A percentile compares a stretch with the other conserved stretches of the same genome.
phyloP scores from a whole-genome alignment of 75 land plant genomes.

The Pseudotsuga menziesii region DNA sequence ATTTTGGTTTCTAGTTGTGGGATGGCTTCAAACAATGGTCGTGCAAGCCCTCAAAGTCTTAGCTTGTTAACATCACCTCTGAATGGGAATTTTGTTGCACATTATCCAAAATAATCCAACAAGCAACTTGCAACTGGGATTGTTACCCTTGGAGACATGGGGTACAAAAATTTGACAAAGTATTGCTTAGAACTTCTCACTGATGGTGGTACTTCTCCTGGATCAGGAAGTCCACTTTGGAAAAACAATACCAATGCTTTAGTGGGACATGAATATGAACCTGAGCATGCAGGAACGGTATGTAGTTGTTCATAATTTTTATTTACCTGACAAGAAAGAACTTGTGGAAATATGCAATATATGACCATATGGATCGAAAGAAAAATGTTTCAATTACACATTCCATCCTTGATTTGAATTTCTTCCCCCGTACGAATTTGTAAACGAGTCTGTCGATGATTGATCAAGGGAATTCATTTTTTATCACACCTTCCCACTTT shows the following conservation, averaged over 20 bases:
- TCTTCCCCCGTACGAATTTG: too few species aligned
- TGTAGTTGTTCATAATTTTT: neutral
- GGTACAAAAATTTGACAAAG: slow-evolving; percentile 75
- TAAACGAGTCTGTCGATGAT: too few species aligned
- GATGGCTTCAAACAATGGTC: slow-evolving; percentile 66
- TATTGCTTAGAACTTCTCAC: slow-evolving; percentile 77
- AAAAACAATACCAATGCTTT: slow-evolving; percentile 36
- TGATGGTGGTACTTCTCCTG: slow-evolving; percentile 69
- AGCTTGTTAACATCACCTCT: slow-evolving; percentile 86
- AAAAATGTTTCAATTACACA: too few species aligned
- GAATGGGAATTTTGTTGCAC: slow-evolving; percentile 75
- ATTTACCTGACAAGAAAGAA: neutral
- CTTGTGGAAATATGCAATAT: slow-evolving; percentile 1
- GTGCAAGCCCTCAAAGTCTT: slow-evolving; percentile 83
- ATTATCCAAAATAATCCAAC: slow-evolving; percentile 87
- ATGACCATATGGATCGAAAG: neutral
- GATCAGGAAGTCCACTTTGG: slow-evolving; percentile 48
- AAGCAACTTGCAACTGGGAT: slow-evolving; percentile 89
- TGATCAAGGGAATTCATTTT: too few species aligned
- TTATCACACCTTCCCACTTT: too few species aligned
- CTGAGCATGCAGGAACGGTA: slow-evolving; percentile 85
- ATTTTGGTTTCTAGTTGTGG: too few species aligned
- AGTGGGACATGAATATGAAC: slow-evolving; percentile 40
- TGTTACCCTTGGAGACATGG: slow-evolving; percentile 84
- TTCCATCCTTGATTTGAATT: too few species aligned